Conservation (phyloP, 805 yeast species). For the Candida adriatica region DNA sequence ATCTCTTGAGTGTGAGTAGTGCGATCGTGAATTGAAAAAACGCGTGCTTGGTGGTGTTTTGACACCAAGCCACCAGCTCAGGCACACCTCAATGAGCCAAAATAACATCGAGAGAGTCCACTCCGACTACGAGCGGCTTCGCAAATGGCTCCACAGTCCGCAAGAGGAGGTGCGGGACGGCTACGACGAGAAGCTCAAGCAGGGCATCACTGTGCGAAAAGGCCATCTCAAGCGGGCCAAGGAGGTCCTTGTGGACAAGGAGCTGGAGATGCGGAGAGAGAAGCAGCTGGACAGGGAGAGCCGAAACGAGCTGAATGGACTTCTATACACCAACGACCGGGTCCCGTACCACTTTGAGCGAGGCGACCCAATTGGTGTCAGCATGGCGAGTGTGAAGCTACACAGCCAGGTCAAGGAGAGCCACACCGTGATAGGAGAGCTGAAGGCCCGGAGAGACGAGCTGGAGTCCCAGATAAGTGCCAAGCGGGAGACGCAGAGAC, state of each 20-base stretch:
- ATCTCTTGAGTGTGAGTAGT: conserved; percentile 1
- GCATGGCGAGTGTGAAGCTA: conserved; percentile 12
- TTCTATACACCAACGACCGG: conserved; percentile 10
- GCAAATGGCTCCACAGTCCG: too few species aligned
- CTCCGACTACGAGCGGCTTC: too few species aligned
- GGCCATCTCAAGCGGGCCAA: conserved; percentile 7
- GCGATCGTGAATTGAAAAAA: too few species aligned
- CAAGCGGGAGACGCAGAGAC: conserved; percentile 3
- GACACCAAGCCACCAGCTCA: too few species aligned
- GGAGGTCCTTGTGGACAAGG: conserved; percentile 5
- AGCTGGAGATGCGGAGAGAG: background rate
- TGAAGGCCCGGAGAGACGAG: background rate
- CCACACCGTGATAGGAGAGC: background rate
- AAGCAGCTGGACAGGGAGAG: background rate
- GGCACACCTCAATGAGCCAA: too few species aligned
- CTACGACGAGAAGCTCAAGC: conserved; percentile 6
- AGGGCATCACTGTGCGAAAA: conserved; percentile 6
- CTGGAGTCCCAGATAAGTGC: conserved; percentile 3
- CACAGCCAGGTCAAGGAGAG: conserved; percentile 13
- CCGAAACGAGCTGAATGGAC: conserved; percentile 7
- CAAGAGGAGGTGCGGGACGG: too few species aligned
- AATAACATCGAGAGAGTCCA: too few species aligned
- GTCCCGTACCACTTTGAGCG: conserved; percentile 17
- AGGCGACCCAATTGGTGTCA: conserved; percentile 20
- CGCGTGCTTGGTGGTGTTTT: too few species aligned